Evolutionary conservation across 257 asterid species (phyloP).

Genomic region (Nicotiana benthamiana): DNA sequence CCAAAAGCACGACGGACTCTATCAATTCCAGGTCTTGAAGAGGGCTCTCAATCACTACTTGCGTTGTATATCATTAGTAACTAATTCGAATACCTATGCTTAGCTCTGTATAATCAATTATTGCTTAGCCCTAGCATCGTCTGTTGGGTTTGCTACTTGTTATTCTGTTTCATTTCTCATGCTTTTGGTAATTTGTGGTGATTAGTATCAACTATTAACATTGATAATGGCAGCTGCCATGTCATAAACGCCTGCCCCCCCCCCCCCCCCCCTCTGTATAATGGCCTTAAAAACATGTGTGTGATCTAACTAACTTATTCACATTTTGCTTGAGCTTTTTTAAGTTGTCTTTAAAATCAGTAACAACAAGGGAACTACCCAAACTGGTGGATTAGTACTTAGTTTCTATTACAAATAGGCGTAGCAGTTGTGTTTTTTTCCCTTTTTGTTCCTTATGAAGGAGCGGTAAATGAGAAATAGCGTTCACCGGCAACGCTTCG

Average conservation of each 20-base stretch:
- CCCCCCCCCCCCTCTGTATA: too few species aligned
- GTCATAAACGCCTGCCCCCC: neutral
- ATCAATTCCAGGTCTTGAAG: conserved; percentile 3
- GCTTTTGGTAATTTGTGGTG: neutral
- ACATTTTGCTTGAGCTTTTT: too few species aligned
- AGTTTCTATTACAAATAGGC: too few species aligned
- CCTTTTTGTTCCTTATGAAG: too few species aligned
- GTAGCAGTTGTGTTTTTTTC: too few species aligned
- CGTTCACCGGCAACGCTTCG: too few species aligned
- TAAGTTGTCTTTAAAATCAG: too few species aligned
- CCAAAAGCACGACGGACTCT: conserved; percentile 20
- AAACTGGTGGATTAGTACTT: too few species aligned
- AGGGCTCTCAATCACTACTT: neutral
- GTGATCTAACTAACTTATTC: too few species aligned
- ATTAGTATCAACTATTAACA: neutral
- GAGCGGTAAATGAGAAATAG: too few species aligned
- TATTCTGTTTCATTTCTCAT: neutral
- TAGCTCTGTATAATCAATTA: neutral
- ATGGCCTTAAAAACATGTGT: too few species aligned
- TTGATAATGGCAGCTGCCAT: neutral
- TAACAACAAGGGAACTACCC: too few species aligned
- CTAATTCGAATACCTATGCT: neutral
- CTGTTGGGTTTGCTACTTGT: neutral
- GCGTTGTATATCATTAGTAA: neutral
- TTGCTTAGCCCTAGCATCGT: neutral